Base-by-base conservation (phyloP, 2,329 filamentous ascomycete species). In the Penicillium sp. region DNA sequence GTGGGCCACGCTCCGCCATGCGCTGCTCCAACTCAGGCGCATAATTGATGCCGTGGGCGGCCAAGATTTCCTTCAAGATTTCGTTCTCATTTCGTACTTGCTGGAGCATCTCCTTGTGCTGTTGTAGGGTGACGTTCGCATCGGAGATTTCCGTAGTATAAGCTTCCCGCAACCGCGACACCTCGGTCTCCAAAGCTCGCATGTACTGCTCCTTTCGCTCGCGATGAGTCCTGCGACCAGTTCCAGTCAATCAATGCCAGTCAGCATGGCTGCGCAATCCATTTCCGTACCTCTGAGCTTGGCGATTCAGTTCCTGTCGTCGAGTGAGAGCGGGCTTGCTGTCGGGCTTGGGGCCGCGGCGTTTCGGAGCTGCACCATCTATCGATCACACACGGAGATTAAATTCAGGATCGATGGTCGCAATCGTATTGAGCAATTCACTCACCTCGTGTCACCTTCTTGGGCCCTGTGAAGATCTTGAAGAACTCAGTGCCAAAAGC, bases 171-270 rank as follows among this genome's bases (percentile, higher is more conserved):
- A 98, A 82, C 52, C 92, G 89, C 22, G 96, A 83, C 5, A 98
- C 90, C 78, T 98, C 93, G 72, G 94, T 89, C 77, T 99, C 95
- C 16, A 98, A 85, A 11, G 91, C 88, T 76, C 96, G 96, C 81
- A 97, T 96, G 76, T 98, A 98, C 70, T 93, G 85, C 78, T 98
- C 95, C 76, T 98, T 98, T 68, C 95, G 88, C 79, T 98, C 95
- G 58, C 95, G 92, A 78, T 99, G 95, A 19, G 95, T 98, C 73
- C 95, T 97, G 73, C 57, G 59, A 54, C 60, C 60, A 40, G 57
- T 73, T 37, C 74, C 30, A 33, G 60, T 53, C 30, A 48, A 38
- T 28, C 22, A 40, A 42, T 19, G 19, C 14, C 35, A 16, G 26
- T 28, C 16, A 35, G 5, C 35, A 16, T 10, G 10, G 28, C 4